These are phyloP conservation scores for Boletus reticulatus DNA, from an alignment of 768 basidiomycete species.

Conservation along the genomic window DNA sequence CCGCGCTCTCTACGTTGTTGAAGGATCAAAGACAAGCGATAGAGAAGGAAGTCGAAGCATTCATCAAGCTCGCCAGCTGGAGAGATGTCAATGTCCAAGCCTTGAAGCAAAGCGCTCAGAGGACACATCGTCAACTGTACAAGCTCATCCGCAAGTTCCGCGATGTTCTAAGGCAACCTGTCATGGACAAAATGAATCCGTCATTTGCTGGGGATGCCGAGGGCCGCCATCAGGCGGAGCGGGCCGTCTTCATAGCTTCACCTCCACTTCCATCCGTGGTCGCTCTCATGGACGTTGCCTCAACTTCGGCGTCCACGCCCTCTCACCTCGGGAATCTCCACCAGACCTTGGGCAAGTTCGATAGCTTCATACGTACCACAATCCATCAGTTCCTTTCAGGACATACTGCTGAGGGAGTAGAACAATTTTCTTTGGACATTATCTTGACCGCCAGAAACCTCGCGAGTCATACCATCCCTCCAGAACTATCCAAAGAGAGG, in stretches of 20 bases:
- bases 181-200: constrained; percentile 40
- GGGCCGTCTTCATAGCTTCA: not conserved
- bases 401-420: constrained; percentile 42
- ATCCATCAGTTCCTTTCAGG: constrained; percentile 44
- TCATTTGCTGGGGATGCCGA: constrained; percentile 38
- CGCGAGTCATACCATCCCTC: constrained; percentile 42
- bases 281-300: not conserved
- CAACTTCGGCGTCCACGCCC: constrained; percentile 9
- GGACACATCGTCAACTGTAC: constrained; percentile 88
- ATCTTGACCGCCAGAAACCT: constrained; percentile 62
- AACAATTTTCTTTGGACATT: constrained; percentile 59
- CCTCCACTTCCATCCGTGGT: not conserved
- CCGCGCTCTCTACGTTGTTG: constrained; percentile 47
- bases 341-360: constrained; percentile 52
- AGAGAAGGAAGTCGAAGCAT: constrained; percentile 78
- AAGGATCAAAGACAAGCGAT: constrained; percentile 52
- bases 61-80: constrained; percentile 97
- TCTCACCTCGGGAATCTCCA: constrained; percentile 48
- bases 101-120: constrained; percentile 85
- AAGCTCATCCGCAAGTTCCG: constrained; percentile 90
- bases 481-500: constrained; percentile 43
- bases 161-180: constrained; percentile 79
- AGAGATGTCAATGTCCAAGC: constrained; percentile 96
- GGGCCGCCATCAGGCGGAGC: constrained; percentile 13
- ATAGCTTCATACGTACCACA: constrained; percentile 39